Conservation (phyloP, 1,284 basidiomycete genomes). For the Leccinum variabile region DNA sequence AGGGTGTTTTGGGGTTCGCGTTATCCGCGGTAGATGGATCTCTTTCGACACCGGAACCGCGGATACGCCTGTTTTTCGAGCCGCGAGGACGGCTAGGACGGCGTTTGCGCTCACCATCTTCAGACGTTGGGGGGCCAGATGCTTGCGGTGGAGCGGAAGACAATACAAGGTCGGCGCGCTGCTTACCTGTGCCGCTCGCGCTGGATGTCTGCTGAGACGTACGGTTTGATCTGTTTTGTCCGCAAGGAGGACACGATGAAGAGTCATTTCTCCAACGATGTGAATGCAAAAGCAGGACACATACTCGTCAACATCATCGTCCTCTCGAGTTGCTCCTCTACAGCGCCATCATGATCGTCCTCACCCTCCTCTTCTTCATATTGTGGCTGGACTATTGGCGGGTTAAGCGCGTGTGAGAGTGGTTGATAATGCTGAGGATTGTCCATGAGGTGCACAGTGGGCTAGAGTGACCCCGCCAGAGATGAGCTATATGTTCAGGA, state of each 20-base stretch:
- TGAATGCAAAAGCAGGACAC: slow-evolving; percentile 16
- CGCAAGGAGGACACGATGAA: slow-evolving; percentile 1
- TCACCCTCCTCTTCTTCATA: slow-evolving; percentile 47
- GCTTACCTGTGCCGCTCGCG: slow-evolving; percentile 21
- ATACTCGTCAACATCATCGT: slow-evolving; percentile 38
- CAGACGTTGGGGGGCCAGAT: slow-evolving; percentile 22
- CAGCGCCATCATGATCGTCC: slow-evolving; percentile 66
- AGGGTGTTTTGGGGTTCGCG: slow-evolving; percentile 23
- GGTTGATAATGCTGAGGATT: slow-evolving; percentile 78
- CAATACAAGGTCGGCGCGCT: slow-evolving; percentile 16
- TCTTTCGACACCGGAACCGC: slow-evolving; percentile 35
- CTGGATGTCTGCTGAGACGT: slow-evolving; percentile 19
- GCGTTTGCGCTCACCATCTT: slow-evolving; percentile 50
- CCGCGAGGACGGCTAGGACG: slow-evolving; percentile 71
- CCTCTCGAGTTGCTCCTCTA: slow-evolving; percentile 61
- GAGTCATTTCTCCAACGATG: slow-evolving; percentile 3
- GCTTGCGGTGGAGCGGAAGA: slow-evolving; percentile 21
- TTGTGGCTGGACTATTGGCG: slow-evolving; percentile 44
- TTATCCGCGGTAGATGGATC: slow-evolving; percentile 21
- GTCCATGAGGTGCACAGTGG: slow-evolving; percentile 48
- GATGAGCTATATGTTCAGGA: slow-evolving; percentile 29
- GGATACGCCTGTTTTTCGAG: slow-evolving; percentile 66
- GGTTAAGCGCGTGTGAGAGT: slow-evolving; percentile 72
- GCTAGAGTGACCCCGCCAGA: slow-evolving; percentile 9
- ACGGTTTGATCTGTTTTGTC: slow-evolving; percentile 27